Conservation (phyloP, 257 asterid species). For the Fraxinus excelsior region DNA sequence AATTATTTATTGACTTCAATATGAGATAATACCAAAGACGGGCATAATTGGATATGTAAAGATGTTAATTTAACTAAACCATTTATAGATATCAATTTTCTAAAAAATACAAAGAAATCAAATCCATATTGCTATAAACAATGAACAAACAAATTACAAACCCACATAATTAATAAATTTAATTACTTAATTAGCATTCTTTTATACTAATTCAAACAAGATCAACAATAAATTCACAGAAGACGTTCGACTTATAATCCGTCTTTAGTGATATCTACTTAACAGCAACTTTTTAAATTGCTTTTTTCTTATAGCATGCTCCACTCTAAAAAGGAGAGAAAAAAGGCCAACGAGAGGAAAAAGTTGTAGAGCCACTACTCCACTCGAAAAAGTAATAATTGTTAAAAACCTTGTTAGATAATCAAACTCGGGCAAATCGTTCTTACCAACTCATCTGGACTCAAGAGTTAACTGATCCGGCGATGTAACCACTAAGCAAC, state of each 20-base stretch:
- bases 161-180: neutral
- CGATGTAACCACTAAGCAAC: constrained; percentile 44
- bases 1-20: too few species aligned
- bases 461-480: neutral
- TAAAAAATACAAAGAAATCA: neutral
- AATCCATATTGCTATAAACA: neutral
- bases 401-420: neutral
- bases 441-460: neutral
- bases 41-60: too few species aligned
- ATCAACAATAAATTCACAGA: neutral
- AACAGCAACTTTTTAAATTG: too few species aligned
- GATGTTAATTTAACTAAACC: neutral
- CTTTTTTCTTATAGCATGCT: neutral
- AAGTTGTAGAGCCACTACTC: neutral
- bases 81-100: neutral
- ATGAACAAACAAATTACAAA: neutral
- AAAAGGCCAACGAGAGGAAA: neutral
- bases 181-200: neutral
- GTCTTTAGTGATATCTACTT: neutral
- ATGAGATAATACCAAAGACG: too few species aligned
- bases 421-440: neutral
- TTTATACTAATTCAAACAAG: neutral
- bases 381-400: neutral
- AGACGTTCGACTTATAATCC: neutral
- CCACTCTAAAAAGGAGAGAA: neutral